phyloP scores from a whole-genome alignment of 140 eudicot species.

The Senecio squalidus region DNA sequence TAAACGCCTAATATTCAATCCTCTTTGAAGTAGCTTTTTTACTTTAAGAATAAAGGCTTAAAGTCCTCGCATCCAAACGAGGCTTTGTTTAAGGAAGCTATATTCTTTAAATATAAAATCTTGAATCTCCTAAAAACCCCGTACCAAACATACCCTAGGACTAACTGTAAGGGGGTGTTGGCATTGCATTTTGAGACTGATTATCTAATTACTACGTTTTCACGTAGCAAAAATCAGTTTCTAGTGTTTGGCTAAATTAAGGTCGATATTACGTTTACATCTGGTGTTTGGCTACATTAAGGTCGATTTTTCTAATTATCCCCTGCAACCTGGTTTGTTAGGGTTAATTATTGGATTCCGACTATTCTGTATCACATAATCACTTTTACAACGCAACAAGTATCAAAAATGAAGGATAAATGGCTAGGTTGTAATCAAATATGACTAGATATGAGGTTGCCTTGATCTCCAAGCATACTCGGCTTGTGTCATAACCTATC shows the following conservation, averaged over 20 bases:
- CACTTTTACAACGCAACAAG: not conserved
- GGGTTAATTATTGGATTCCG: not conserved
- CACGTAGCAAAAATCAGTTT: not conserved
- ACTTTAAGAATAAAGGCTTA: no score
- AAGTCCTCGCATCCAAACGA: no score
- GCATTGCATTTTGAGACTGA: not conserved
- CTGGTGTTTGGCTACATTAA: no score
- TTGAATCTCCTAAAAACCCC: no score
- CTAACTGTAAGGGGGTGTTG: not conserved
- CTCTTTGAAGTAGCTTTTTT: no score
- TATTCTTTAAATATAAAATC: no score
- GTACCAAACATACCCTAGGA: no score
- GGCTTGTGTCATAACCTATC: constrained; percentile 37
- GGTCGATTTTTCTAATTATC: no score
- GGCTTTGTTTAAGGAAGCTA: no score
- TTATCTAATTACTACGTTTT: not conserved
- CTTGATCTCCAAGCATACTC: constrained; percentile 25
- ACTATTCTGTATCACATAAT: not conserved
- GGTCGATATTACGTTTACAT: no score
- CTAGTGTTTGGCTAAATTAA: not conserved
- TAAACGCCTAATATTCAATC: no score
- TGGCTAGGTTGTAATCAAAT: constrained; percentile 7
- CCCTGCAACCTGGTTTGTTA: not conserved
- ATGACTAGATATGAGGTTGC: constrained; percentile 24
- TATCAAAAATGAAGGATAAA: not conserved